Evolutionary conservation across 345 rosid species (phyloP).

Genomic region (Conringia planisiliqua): DNA sequence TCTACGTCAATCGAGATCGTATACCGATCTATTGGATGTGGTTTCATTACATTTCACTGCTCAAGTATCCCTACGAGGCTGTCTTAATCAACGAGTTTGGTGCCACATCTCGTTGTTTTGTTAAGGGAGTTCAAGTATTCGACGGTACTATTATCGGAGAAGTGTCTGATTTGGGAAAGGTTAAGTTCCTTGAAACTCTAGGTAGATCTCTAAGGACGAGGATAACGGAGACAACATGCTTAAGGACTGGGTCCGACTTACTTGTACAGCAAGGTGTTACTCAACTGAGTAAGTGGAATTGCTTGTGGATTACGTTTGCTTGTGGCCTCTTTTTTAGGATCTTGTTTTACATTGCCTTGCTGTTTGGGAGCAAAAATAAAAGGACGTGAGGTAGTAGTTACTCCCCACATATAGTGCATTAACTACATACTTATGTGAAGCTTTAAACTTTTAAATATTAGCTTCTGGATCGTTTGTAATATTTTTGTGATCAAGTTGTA

Average conservation of each 20-base stretch:
- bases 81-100: slow-evolving; percentile 27
- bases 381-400: slow-evolving; percentile 18
- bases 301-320: slow-evolving; percentile 31
- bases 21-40: slow-evolving; percentile 32
- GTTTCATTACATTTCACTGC: slow-evolving; percentile 27
- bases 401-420: neutral
- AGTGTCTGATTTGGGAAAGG: neutral
- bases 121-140: slow-evolving; percentile 25
- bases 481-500: neutral
- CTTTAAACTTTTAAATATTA: neutral
- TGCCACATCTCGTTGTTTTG: slow-evolving; percentile 20
- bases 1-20: slow-evolving; percentile 32
- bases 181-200: slow-evolving; percentile 11
- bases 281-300: slow-evolving; percentile 26
- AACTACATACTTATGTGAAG: neutral
- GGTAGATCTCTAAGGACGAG: slow-evolving; percentile 17
- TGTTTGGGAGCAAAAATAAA: slow-evolving; percentile 33
- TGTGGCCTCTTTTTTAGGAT: slow-evolving; percentile 30
- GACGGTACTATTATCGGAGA: slow-evolving; percentile 13
- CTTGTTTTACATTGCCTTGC: slow-evolving; percentile 29
- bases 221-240: slow-evolving; percentile 24
- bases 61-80: slow-evolving; percentile 30
- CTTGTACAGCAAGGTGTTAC: slow-evolving; percentile 24
- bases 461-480: neutral
- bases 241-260: slow-evolving; percentile 23